Conservation (phyloP, 2,329 filamentous ascomycete species). For the Aspergillus phoenicis region DNA sequence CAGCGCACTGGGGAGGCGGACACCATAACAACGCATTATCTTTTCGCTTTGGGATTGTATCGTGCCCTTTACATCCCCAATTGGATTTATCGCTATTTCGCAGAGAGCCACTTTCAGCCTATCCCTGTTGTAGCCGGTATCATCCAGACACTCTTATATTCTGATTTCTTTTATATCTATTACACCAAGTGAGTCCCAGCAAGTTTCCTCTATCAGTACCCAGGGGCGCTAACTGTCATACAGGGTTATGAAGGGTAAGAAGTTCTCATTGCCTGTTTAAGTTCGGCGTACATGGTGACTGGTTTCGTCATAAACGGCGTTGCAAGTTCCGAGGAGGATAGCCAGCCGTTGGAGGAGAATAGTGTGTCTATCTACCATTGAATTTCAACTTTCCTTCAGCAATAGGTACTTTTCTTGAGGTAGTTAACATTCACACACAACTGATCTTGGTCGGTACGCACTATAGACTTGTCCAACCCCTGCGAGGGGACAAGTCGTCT, state of each 20-base stretch:
- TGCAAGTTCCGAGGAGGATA: not conserved
- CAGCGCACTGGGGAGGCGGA: conserved; percentile 97
- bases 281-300: not conserved
- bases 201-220: not conserved
- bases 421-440: not conserved
- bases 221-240: conserved; percentile 9
- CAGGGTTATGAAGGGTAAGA: conserved; percentile 78
- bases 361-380: not conserved
- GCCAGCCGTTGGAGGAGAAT: not conserved
- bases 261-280: conserved; percentile 81
- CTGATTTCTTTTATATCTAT: conserved; percentile 99
- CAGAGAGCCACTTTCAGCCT: conserved; percentile 78
- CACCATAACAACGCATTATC: conserved; percentile 98
- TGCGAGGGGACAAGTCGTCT: not conserved
- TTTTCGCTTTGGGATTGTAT: conserved; percentile 90
- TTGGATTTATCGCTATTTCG: conserved; percentile 90
- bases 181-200: conserved; percentile 75
- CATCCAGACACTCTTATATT: conserved; percentile 92
- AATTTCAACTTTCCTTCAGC: not conserved
- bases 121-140: conserved; percentile 88
- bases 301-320: not conserved
- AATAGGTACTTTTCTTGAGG: not conserved
- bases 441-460: too few species aligned
- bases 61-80: conserved; percentile 96
- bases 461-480: not conserved